Evolutionary conservation across 164 flowering plant genomes (phyloP).

Genomic region (Tinospora cordifolia): DNA sequence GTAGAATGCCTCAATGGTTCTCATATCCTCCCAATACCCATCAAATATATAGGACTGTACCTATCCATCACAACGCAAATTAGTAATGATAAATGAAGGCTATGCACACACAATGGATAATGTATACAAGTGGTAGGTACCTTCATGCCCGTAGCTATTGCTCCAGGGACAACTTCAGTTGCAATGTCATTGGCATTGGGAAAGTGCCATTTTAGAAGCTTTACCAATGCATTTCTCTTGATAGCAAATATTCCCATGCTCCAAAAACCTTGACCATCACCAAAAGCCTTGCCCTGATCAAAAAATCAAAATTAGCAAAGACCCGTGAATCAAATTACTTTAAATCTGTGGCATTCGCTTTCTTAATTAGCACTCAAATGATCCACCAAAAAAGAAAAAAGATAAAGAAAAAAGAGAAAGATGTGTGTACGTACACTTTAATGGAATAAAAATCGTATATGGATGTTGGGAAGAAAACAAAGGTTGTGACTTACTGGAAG

Average conservation of each 20-base stretch:
- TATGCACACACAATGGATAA: background rate
- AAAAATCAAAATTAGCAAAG: background rate
- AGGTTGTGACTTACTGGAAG: constrained; percentile 24
- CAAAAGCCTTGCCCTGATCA: constrained; percentile 13
- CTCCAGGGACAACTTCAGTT: constrained; percentile 64
- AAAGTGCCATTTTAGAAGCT: constrained; percentile 45
- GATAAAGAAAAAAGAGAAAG: background rate
- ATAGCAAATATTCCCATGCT: constrained; percentile 74
- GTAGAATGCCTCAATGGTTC: constrained; percentile 63
- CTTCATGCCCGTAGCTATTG: constrained; percentile 63
- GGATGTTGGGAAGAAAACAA: background rate
- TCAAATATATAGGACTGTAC: constrained; percentile 49
- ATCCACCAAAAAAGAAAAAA: background rate
- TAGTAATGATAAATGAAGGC: background rate
- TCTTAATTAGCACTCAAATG: background rate
- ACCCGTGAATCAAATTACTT: background rate
- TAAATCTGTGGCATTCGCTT: background rate
- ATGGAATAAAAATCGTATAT: too few species aligned
- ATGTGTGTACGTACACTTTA: background rate
- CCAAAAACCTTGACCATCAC: constrained; percentile 12
- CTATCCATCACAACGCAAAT: constrained; percentile 19
- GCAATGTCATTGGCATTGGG: constrained; percentile 58
- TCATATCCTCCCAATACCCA: constrained; percentile 81
- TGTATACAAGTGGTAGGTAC: constrained; percentile 14
- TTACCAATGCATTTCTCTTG: constrained; percentile 43